Evolutionary conservation across 805 yeast species (phyloP).

Genomic region (Scheffersomyces spartinae): DNA sequence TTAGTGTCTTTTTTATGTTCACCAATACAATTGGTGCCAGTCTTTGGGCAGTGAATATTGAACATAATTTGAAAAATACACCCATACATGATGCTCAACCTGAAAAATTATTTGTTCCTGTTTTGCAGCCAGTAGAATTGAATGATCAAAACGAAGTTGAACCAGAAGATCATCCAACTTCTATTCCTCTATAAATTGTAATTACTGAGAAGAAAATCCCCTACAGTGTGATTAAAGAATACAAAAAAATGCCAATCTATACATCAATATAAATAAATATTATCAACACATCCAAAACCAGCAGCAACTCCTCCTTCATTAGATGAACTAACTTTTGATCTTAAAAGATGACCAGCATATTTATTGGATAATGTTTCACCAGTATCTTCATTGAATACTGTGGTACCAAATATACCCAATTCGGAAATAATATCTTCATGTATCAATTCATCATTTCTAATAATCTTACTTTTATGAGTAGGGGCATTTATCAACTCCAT

Average conservation of each 20-base stretch:
- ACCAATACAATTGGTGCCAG: conserved; percentile 57
- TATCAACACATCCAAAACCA: conserved; percentile 95
- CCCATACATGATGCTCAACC: too few species aligned
- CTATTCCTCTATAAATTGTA: not conserved
- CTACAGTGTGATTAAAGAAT: too few species aligned
- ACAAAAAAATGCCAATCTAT: too few species aligned
- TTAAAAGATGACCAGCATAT: conserved; percentile 72
- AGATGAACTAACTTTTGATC: conserved; percentile 79
- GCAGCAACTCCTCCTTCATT: conserved; percentile 99
- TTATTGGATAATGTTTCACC: conserved; percentile 52
- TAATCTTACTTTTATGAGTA: conserved; percentile 51
- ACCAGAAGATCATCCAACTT: not conserved
- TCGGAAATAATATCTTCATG: conserved; percentile 80
- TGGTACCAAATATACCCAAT: conserved; percentile 81
- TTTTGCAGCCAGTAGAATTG: too few species aligned
- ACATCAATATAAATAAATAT: conserved; percentile 45
- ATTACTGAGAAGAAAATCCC: not conserved
- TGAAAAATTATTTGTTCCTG: too few species aligned
- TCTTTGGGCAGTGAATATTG: conserved; percentile 42
- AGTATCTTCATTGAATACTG: conserved; percentile 55
- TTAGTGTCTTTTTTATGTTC: conserved; percentile 41
- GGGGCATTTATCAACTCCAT: conserved; percentile 91
- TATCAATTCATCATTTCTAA: conserved; percentile 51
- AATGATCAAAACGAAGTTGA: conserved; percentile 3
- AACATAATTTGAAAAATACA: too few species aligned